These are phyloP conservation scores for Diaporthe sp. DNA, from an alignment of 2,329 filamentous ascomycete genomes.

Conservation along the genomic window DNA sequence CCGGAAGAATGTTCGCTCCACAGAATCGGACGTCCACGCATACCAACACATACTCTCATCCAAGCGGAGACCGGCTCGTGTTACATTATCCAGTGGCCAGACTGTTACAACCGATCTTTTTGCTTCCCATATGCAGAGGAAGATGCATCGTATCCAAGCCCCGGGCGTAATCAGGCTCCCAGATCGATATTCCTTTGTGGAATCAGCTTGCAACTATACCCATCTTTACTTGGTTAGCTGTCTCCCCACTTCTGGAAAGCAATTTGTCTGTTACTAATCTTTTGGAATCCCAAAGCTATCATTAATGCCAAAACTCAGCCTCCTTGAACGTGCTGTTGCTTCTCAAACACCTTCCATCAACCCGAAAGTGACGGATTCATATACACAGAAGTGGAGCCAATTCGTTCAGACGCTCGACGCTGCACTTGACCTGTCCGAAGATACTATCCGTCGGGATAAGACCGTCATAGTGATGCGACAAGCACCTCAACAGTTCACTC, in stretches of 20 bases:
- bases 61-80: not conserved
- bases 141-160: not conserved
- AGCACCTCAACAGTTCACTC: slow-evolving; percentile 23
- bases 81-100: slow-evolving; percentile 26
- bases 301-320: not conserved
- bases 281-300: not conserved
- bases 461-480: slow-evolving; percentile 26
- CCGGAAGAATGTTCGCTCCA: slow-evolving; percentile 30
- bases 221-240: slow-evolving; percentile 2
- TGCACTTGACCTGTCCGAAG: not conserved
- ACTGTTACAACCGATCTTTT: slow-evolving; percentile 8
- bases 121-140: slow-evolving; percentile 17
- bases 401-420: not conserved
- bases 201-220: slow-evolving; percentile 8
- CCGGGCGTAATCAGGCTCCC: not conserved
- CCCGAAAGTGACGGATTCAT: not conserved
- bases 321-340: not conserved
- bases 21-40: not conserved
- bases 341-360: not conserved
- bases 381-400: not conserved
- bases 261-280: not conserved
- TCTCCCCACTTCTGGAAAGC: too few species aligned
- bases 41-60: not conserved
- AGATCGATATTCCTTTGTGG: slow-evolving; percentile 11
- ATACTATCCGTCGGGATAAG: not conserved